These are phyloP conservation scores for Sarocladiaceae sp. DNA, from an alignment of 2,329 filamentous ascomycete species.

Conservation along the genomic window DNA sequence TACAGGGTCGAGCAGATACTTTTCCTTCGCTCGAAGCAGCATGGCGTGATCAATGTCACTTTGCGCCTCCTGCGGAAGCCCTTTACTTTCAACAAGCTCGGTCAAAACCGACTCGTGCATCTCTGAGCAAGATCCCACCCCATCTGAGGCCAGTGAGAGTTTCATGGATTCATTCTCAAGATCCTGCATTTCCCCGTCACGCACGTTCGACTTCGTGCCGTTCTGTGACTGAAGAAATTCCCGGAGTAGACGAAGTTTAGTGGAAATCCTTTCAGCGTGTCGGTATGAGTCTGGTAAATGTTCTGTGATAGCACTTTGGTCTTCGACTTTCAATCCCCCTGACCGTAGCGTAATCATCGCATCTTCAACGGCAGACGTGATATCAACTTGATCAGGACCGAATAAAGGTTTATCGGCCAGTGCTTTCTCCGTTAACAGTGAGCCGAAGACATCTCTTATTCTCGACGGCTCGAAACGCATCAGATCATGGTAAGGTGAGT, in stretches of 20 bases:
- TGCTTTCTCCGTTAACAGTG: slow-evolving; percentile 46
- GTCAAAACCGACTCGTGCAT: slow-evolving; percentile 50
- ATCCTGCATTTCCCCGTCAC: slow-evolving; percentile 9
- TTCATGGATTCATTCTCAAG: slow-evolving; percentile 27
- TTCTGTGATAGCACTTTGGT: slow-evolving; percentile 27
- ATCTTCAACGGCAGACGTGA: slow-evolving; percentile 35
- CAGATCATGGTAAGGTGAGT: slow-evolving; percentile 44
- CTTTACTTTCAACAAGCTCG: slow-evolving; percentile 36
- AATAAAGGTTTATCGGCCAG: slow-evolving; percentile 51
- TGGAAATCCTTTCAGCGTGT: slow-evolving; percentile 35
- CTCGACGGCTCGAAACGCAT: slow-evolving; percentile 55
- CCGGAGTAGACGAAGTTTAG: slow-evolving; percentile 43
- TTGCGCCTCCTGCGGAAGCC: slow-evolving; percentile 45
- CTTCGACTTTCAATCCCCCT: slow-evolving; percentile 26
- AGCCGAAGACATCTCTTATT: slow-evolving; percentile 45
- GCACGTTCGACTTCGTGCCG: slow-evolving; percentile 17
- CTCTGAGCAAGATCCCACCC: slow-evolving; percentile 44
- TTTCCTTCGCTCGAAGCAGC: slow-evolving; percentile 53
- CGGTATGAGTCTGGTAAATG: slow-evolving; percentile 35
- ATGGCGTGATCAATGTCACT: slow-evolving; percentile 50
- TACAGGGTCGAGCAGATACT: slow-evolving; percentile 57
- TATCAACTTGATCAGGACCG: slow-evolving; percentile 40
- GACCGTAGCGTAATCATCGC: slow-evolving; percentile 30
- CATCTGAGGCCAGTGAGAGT: slow-evolving; percentile 31
- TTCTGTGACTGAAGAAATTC: slow-evolving; percentile 23